These are phyloP conservation scores for Lachancea sp. DNA, from an alignment of 805 yeast species.

Conservation along the genomic window DNA sequence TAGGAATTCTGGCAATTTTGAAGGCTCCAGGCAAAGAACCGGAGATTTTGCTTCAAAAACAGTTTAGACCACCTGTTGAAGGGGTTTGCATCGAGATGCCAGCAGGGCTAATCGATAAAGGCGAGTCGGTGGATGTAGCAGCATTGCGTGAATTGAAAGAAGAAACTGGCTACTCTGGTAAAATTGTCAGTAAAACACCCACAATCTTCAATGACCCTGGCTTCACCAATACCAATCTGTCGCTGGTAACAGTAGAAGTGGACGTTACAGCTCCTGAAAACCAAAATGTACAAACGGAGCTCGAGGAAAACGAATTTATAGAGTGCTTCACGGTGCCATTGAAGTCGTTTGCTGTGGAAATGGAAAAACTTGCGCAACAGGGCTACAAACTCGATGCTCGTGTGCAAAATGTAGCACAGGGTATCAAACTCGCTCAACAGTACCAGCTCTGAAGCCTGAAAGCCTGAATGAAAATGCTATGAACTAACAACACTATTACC, in stretches of 20 bases:
- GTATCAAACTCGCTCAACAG: slow-evolving; percentile 52
- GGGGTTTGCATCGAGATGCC: slow-evolving; percentile 91
- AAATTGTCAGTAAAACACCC: slow-evolving; percentile 41
- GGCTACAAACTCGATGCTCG: slow-evolving; percentile 84
- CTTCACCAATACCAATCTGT: slow-evolving; percentile 81
- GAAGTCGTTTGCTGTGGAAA: slow-evolving; percentile 45
- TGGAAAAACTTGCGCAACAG: slow-evolving; percentile 47
- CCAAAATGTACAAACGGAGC: slow-evolving; percentile 57
- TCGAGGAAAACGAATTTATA: slow-evolving; percentile 90
- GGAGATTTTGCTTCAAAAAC: slow-evolving; percentile 65
- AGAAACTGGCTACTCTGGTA: slow-evolving; percentile 89
- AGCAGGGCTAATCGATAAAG: slow-evolving; percentile 87
- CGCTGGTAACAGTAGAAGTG: slow-evolving; percentile 68
- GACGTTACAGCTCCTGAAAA: slow-evolving; percentile 66
- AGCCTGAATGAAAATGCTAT: neutral
- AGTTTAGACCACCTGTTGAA: slow-evolving; percentile 86
- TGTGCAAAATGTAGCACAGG: slow-evolving; percentile 79
- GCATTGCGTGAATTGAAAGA: slow-evolving; percentile 85
- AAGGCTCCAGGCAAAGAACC: slow-evolving; percentile 46
- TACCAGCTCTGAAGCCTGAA: slow-evolving; percentile 22
- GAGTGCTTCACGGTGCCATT: slow-evolving; percentile 78
- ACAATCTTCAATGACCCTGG: slow-evolving; percentile 74
- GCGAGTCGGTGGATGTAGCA: slow-evolving; percentile 68
- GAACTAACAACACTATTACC: neutral
- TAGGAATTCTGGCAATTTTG: slow-evolving; percentile 76